A percentile compares a stretch with the other conserved stretches of the same genome.
Conservation (phyloP, 352 stramenopile genomes). For the Phytophthora meadii region DNA sequence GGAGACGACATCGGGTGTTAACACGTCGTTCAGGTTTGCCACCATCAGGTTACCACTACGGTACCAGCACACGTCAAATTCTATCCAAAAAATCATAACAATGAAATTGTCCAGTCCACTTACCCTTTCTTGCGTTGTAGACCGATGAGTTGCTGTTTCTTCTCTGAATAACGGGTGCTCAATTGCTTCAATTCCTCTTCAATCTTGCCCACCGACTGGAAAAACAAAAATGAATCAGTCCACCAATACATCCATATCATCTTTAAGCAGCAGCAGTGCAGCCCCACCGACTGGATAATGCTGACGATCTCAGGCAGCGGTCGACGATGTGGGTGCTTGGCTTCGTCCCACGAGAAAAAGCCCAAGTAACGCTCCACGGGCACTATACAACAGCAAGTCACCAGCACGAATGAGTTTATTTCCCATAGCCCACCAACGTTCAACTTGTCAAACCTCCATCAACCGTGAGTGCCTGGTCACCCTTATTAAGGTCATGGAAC, state of each 20-base stretch:
- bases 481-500: slow-evolving; percentile 94
- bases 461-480: slow-evolving; percentile 84
- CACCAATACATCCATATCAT: background rate
- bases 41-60: slow-evolving; percentile 93
- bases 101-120: background rate
- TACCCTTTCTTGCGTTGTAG: slow-evolving; percentile 94
- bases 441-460: slow-evolving; percentile 59
- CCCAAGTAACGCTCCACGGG: slow-evolving; percentile 95
- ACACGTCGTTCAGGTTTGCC: slow-evolving; percentile 94
- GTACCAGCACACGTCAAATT: slow-evolving; percentile 5
- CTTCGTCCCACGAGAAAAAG: slow-evolving; percentile 98
- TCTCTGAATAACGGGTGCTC: slow-evolving; percentile 93
- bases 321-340: slow-evolving; percentile 96
- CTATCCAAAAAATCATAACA: background rate
- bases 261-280: background rate
- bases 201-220: slow-evolving; percentile 92
- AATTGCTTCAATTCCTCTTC: slow-evolving; percentile 98
- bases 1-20: slow-evolving; percentile 92
- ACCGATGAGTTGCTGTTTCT: slow-evolving; percentile 90
- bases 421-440: background rate
- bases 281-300: slow-evolving; percentile 91
- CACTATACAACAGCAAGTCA: slow-evolving; percentile 50
- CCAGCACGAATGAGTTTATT: background rate
- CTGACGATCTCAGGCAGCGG: slow-evolving; percentile 96
- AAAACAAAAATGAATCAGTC: background rate